Conservation (phyloP, 345 rosid species). For the Chamaenerion angustifolium region DNA sequence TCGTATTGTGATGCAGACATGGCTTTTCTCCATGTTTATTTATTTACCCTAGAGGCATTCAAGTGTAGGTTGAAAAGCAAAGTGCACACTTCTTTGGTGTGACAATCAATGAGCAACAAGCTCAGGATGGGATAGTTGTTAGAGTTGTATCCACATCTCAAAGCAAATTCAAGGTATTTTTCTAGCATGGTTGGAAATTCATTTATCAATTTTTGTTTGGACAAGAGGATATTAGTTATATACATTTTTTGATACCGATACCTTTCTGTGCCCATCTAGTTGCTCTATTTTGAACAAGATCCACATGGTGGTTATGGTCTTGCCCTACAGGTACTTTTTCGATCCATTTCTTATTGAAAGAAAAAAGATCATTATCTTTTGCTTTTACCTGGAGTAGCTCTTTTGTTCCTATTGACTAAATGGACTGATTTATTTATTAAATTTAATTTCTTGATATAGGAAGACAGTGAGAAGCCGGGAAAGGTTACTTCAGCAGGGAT, state of each 20-base stretch:
- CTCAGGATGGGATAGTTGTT: slow-evolving; percentile 88
- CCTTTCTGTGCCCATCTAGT: slow-evolving; percentile 29
- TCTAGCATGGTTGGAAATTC: background rate
- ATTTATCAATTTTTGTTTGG: background rate
- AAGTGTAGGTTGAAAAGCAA: slow-evolving; percentile 83
- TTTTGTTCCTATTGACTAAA: background rate
- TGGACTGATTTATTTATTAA: too few species aligned
- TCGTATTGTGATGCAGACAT: background rate
- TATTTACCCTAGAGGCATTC: slow-evolving; percentile 4
- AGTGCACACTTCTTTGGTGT: slow-evolving; percentile 97
- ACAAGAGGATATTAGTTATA: background rate
- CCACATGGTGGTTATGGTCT: slow-evolving; percentile 82
- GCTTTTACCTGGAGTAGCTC: too few species aligned
- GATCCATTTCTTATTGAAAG: background rate
- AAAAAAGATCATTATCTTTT: too few species aligned
- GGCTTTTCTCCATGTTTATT: background rate
- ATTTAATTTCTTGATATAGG: slow-evolving; percentile 29
- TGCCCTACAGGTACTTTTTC: slow-evolving; percentile 68
- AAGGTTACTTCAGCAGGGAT: slow-evolving; percentile 94
- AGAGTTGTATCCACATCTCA: slow-evolving; percentile 83
- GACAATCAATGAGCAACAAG: slow-evolving; percentile 85
- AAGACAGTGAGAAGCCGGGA: slow-evolving; percentile 97
- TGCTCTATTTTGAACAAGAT: slow-evolving; percentile 96
- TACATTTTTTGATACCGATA: background rate
- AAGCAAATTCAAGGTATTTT: slow-evolving; percentile 87